These are phyloP conservation scores for Cubamyces lactineus DNA, from an alignment of 768 basidiomycete species.

Conservation along the genomic window DNA sequence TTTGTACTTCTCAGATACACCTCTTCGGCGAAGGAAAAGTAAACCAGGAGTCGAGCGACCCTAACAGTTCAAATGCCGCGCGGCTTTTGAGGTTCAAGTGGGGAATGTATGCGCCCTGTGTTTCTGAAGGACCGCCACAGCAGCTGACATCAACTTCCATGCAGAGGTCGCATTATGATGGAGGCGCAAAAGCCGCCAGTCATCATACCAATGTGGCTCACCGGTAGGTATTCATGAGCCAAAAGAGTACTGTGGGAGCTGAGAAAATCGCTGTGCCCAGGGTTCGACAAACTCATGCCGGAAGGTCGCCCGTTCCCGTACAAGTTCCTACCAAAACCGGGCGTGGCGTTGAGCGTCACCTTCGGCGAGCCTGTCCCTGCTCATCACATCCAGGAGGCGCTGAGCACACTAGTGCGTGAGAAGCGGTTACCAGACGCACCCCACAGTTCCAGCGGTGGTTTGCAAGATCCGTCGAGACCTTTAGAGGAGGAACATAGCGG, in stretches of 20 bases:
- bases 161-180: slow-evolving; percentile 84
- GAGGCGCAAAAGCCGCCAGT: slow-evolving; percentile 64
- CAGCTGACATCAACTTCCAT: slow-evolving; percentile 4
- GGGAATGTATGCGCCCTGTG: slow-evolving; percentile 74
- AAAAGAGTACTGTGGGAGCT: background rate
- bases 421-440: slow-evolving; percentile 6
- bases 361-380: slow-evolving; percentile 76
- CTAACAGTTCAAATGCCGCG: slow-evolving; percentile 45
- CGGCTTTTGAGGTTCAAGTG: slow-evolving; percentile 85
- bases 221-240: slow-evolving; percentile 46
- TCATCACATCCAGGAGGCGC: slow-evolving; percentile 37
- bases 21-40: slow-evolving; percentile 90
- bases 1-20: slow-evolving; percentile 61
- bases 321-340: slow-evolving; percentile 67
- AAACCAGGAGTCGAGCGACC: slow-evolving; percentile 67
- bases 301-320: slow-evolving; percentile 77
- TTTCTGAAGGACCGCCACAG: background rate
- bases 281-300: slow-evolving; percentile 90
- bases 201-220: slow-evolving; percentile 93
- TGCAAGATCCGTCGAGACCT: slow-evolving; percentile 2
- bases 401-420: slow-evolving; percentile 16
- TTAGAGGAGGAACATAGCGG: slow-evolving; percentile 21
- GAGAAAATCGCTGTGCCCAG: slow-evolving; percentile 34
- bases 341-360: slow-evolving; percentile 70
- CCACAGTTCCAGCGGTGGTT: slow-evolving; percentile 1